Percentiles rank a stretch among this genome's conserved stretches.
Evolutionary conservation across 106 monocot genomes (phyloP).

Genomic region (Ottelia alismoides): DNA sequence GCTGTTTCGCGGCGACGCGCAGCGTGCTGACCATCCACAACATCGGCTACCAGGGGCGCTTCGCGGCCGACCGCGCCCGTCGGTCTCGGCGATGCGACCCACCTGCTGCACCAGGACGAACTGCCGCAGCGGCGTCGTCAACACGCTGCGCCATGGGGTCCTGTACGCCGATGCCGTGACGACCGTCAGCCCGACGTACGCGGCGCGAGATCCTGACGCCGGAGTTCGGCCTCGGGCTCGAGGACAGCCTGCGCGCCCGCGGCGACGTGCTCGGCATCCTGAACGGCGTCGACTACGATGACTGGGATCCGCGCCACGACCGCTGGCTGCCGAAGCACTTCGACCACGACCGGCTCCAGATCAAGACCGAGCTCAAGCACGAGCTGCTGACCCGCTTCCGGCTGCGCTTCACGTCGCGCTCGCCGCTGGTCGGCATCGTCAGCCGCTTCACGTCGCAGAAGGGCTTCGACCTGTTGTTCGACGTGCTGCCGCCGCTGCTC

Average conservation of each 20-base stretch:
- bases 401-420: not conserved
- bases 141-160: not conserved
- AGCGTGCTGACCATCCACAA: not conserved
- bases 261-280: not conserved
- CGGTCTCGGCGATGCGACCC: too few species aligned
- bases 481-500: not conserved
- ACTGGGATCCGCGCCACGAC: not conserved
- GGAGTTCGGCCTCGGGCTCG: not conserved
- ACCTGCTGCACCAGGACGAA: not conserved
- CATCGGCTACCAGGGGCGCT: not conserved
- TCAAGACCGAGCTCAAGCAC: not conserved
- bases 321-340: not conserved
- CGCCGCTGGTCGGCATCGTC: not conserved
- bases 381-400: not conserved
- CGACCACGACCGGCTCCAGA: not conserved
- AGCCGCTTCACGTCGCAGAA: not conserved
- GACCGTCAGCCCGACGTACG: not conserved
- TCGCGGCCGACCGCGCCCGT: not conserved
- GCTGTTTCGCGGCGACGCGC: not conserved
- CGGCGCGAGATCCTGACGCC: not conserved
- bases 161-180: not conserved
- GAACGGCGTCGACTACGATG: not conserved
- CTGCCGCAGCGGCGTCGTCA: not conserved
- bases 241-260: not conserved
- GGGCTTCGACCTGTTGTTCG: not conserved